phyloP scores from a whole-genome alignment of 208 protist species.

The Acanthamoeba sp. region DNA sequence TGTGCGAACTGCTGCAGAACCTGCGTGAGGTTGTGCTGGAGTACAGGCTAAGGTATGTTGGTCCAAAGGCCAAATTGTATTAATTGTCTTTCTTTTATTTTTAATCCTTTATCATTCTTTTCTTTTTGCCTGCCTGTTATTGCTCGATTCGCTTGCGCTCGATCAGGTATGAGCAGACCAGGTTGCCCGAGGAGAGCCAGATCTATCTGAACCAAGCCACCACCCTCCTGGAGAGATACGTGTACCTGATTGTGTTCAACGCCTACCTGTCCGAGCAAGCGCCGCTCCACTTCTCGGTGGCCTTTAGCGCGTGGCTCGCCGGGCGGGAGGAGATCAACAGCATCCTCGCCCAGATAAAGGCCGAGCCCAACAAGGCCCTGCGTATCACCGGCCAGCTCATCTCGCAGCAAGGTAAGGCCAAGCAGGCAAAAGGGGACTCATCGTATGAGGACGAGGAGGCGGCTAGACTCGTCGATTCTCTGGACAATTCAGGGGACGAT shows the following conservation, averaged over 20 bases:
- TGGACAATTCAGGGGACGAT: slow-evolving; percentile 43
- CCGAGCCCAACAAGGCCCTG: not conserved
- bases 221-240: slow-evolving; percentile 77
- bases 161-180: slow-evolving; percentile 20
- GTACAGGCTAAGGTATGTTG: not conserved
- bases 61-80: not conserved
- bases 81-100: not conserved
- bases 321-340: not conserved
- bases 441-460: not conserved
- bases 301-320: slow-evolving; percentile 22
- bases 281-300: not conserved
- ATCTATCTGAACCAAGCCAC: slow-evolving; percentile 48
- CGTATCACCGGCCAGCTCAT: not conserved
- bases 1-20: slow-evolving; percentile 64
- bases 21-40: slow-evolving; percentile 52
- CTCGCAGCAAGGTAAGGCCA: not conserved
- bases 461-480: not conserved
- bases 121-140: not conserved
- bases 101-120: not conserved
- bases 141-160: not conserved
- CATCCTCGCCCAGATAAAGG: slow-evolving; percentile 19
- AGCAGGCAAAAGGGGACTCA: not conserved
- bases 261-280: slow-evolving; percentile 73
- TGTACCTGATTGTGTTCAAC: slow-evolving; percentile 79
- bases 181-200: slow-evolving; percentile 44